A percentile compares a stretch with the other conserved stretches of the same genome.
Evolutionary conservation across 2,329 filamentous ascomycete species (phyloP).

Genomic region (Colletotrichum spinosum): DNA sequence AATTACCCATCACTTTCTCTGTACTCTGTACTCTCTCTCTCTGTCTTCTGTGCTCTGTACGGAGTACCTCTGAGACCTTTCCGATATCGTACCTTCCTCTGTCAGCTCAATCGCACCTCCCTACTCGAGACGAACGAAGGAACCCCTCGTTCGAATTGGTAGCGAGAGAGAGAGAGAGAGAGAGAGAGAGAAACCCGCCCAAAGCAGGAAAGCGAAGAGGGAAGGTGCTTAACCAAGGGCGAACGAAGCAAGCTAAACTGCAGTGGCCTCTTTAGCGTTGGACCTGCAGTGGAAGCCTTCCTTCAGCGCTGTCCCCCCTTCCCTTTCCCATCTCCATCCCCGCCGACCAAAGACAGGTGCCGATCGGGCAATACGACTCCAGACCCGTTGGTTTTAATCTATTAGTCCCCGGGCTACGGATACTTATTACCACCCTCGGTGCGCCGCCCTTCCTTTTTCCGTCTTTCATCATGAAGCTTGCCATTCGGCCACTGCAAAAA

Average conservation of each 20-base stretch:
- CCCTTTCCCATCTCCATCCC: conserved; percentile 5
- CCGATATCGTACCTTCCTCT: background rate
- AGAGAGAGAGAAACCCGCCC: background rate
- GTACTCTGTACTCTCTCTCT: too few relatives aligned
- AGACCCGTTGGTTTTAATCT: conserved; percentile 34
- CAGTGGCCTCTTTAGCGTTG: conserved; percentile 26
- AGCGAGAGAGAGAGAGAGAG: background rate
- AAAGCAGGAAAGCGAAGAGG: conserved; percentile 6
- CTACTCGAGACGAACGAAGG: conserved; percentile 11
- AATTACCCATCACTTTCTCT: too few relatives aligned
- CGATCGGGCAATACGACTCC: conserved; percentile 30
- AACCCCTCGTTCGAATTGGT: conserved; percentile 12
- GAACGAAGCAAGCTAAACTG: conserved; percentile 20
- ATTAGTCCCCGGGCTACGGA: conserved; percentile 16
- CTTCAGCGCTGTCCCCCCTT: conserved; percentile 17
- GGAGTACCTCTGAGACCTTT: background rate
- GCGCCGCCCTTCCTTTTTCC: conserved; percentile 10
- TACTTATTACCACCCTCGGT: background rate
- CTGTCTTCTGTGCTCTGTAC: too few relatives aligned
- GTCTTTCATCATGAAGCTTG: conserved; percentile 30
- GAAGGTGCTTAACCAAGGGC: background rate
- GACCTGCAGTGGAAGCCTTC: conserved; percentile 28
- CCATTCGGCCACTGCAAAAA: conserved; percentile 36
- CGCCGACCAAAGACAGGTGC: conserved; percentile 22
- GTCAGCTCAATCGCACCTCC: conserved; percentile 11